Base-by-base conservation (phyloP, 331 rosid species). In the Erythrophleum ivorense region DNA sequence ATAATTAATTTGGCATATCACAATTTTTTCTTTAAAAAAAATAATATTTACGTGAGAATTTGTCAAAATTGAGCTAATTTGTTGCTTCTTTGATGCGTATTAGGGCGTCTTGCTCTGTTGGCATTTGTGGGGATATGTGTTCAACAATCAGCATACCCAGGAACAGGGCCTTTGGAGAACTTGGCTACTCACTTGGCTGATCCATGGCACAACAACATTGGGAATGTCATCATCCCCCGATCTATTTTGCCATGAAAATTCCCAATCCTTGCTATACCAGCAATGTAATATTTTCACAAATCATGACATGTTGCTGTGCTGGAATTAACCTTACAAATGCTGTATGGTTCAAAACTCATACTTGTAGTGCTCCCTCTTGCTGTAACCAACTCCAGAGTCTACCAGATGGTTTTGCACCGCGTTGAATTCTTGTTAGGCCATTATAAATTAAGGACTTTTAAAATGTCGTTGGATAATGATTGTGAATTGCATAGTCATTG, bases 171-270 rank as follows among this genome's bases (percentile, higher is more conserved):
- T 0, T 84, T 96, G 93, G 99, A 96, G 94, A 96, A 96, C 84
- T 86, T 96, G 95, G 99, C 97, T 0, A 67, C 97, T 85, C 99
- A 94, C 90, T 88, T 96, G 97, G 98, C 99, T 86, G 99, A 96
- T 78, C 99, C 99, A 79, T 96, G 99, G 99, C 99, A 96, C 94
- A 96, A 92, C 89, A 96, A 90, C 95, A 96, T 96, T 71, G 99
- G 99, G 45, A 88, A 94, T 54, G 0, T 96, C 79, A 7, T 96
- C 75, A 94, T 96, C 73, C 99, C 99, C 16, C 82, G 14, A 83
- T 21, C 76, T 13, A 0, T 91, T 87, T 82, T 16, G 6, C 89
- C 88, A 3, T 90, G 83, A 80, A 80, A 69, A 41, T 3, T 36
- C 43, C 12, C 2, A 45, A 60, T 40, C 8, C 58, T 76, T 29